A percentile compares a stretch with the other conserved stretches of the same genome.
phyloP scores from a whole-genome alignment of 148 eudicot genomes.

The Cornus florida region DNA sequence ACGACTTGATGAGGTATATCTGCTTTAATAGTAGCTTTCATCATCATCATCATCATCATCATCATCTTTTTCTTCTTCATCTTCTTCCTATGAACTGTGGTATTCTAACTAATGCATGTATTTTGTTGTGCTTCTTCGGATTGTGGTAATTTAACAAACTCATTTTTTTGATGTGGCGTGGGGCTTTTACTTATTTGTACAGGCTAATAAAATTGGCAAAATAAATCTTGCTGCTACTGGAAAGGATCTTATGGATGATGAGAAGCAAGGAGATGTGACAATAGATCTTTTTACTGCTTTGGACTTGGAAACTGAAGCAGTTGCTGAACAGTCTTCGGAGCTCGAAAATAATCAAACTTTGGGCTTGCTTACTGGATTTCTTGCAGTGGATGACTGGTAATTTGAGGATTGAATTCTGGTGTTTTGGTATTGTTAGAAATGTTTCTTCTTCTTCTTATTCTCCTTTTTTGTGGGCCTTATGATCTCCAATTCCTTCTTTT shows the following conservation, averaged over 20 bases:
- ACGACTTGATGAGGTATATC: slow-evolving; percentile 91
- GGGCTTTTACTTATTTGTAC: slow-evolving; percentile 8
- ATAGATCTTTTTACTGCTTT: slow-evolving; percentile 86
- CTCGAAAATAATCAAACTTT: slow-evolving; percentile 79
- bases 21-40: neutral
- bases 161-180: neutral
- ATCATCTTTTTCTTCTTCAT: neutral
- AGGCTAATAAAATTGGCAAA: slow-evolving; percentile 97
- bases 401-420: slow-evolving; percentile 10
- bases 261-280: slow-evolving; percentile 94
- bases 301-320: slow-evolving; percentile 84
- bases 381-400: slow-evolving; percentile 94
- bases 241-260: slow-evolving; percentile 99
- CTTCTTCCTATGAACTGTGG: neutral
- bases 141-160: neutral
- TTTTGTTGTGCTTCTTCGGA: neutral
- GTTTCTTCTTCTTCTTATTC: neutral
- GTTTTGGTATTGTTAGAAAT: slow-evolving; percentile 2
- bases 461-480: neutral
- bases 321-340: slow-evolving; percentile 63
- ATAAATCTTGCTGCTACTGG: slow-evolving; percentile 99
- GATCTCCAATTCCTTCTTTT: no score
- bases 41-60: neutral
- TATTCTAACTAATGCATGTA: neutral
- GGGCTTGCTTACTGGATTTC: slow-evolving; percentile 91